Evolutionary conservation across 2,329 filamentous ascomycete species (phyloP), one percentile per base, ranked within the genome.

Genomic region (Pseudogymnoascus sp.): DNA sequence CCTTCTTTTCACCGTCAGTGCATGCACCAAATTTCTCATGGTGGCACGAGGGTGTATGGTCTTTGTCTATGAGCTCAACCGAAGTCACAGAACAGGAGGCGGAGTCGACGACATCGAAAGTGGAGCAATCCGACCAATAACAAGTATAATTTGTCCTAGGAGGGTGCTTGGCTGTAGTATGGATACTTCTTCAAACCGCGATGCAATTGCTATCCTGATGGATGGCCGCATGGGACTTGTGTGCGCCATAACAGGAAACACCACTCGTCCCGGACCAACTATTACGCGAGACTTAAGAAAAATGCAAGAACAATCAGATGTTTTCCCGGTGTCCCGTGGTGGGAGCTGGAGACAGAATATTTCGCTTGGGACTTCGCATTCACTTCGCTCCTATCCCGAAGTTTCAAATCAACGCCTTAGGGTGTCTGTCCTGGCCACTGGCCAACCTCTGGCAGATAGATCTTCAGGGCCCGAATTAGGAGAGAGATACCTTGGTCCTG

Each of bases 181-280:
- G 77, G 82, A 87, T 67, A 82, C 81, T 0, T 83, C 79, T 3
- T 77, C 75, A 2, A 73, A 78, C 7, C 75, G 77, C 41, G 76
- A 81, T 64, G 76, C 81, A 5, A 73, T 86, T 58, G 83, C 82
- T 13, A 77, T 81, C 28, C 72, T 88, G 7, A 73, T 87, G 52
- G 77, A 82, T 62, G 82, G 81, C 5, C 78, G 84, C 2, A 75
- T 82, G 67, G 84, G 82, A 3, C 76, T 86, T 67, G 76, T 87
- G 0, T 85, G 78, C 65, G 80, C 86, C 57, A 70, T 85, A 9
- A 69, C 69, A 55, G 61, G 66, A 45, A 63, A 66, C 58, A 59
- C 55, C 30, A 65, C 66, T 41, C 60, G 66, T 33, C 64, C 62
- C 9, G 30, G 39, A 26, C 21, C 48, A 10, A 37, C 18, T 23